These are phyloP conservation scores for Candida sojae DNA, from an alignment of 1,139 yeast species.

Conservation along the genomic window DNA sequence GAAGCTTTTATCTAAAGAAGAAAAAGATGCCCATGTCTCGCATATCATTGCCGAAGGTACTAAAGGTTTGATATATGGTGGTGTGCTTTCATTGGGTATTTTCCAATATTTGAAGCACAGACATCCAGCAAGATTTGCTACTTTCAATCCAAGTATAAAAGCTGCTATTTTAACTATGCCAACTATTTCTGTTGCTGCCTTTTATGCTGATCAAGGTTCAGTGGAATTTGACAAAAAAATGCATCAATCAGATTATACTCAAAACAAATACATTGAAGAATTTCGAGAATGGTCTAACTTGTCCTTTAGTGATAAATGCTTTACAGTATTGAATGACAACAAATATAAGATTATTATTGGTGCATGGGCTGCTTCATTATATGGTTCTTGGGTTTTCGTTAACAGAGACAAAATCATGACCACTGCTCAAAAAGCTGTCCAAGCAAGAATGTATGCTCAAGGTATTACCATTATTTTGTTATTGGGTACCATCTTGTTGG, in stretches of 20 bases:
- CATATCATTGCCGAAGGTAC: slow-evolving; percentile 39
- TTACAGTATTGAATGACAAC: slow-evolving; percentile 52
- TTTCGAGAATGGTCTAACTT: slow-evolving; percentile 52
- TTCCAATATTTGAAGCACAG: slow-evolving; percentile 34
- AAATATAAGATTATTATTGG: slow-evolving; percentile 77
- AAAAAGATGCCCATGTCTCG: slow-evolving; percentile 42
- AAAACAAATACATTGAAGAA: slow-evolving; percentile 44
- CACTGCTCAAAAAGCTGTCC: slow-evolving; percentile 82
- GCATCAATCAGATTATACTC: slow-evolving; percentile 36
- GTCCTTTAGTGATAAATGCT: slow-evolving; percentile 44
- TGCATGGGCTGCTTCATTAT: slow-evolving; percentile 86
- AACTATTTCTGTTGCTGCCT: slow-evolving; percentile 39
- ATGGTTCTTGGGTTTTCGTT: slow-evolving; percentile 77
- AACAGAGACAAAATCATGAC: slow-evolving; percentile 79
- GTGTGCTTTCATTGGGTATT: slow-evolving; percentile 33
- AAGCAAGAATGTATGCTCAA: slow-evolving; percentile 95
- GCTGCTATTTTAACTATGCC: slow-evolving; percentile 45
- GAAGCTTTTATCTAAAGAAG: slow-evolving; percentile 44
- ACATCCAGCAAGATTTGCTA: slow-evolving; percentile 35
- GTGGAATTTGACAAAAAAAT: slow-evolving; percentile 45
- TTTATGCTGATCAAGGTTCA: slow-evolving; percentile 52
- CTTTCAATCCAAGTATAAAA: slow-evolving; percentile 42
- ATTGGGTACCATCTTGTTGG: slow-evolving; percentile 62
- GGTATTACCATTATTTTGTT: slow-evolving; percentile 69
- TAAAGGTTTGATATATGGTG: slow-evolving; percentile 44